These are phyloP conservation scores for Ophiostoma angusticollis DNA, from an alignment of 2,329 filamentous ascomycete genomes.

Conservation along the genomic window DNA sequence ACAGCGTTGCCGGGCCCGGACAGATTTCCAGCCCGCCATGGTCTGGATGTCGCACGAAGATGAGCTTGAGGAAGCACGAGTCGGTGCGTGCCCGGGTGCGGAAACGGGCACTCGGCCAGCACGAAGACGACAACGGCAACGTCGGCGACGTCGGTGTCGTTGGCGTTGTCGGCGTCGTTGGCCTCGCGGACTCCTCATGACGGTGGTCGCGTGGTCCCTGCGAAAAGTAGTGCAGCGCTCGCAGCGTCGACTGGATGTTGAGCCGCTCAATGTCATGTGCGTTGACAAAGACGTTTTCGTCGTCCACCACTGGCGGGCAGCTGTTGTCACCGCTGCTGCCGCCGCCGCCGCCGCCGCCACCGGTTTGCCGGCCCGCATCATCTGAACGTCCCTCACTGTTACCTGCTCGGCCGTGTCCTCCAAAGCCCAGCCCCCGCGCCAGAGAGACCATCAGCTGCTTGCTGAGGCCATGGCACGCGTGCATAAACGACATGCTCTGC, in stretches of 20 bases:
- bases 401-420: not conserved
- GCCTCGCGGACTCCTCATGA: no score
- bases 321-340: no score
- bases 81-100: slow-evolving; percentile 48
- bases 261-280: slow-evolving; percentile 36
- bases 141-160: slow-evolving; percentile 21
- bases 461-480: slow-evolving; percentile 35
- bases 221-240: slow-evolving; percentile 8
- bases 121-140: slow-evolving; percentile 28
- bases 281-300: slow-evolving; percentile 40
- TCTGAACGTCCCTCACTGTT: no score
- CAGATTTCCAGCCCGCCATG: slow-evolving; percentile 52
- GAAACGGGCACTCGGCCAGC: no score
- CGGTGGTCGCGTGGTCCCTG: no score
- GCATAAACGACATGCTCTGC: slow-evolving; percentile 38
- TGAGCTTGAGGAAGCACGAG: slow-evolving; percentile 47
- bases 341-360: no score
- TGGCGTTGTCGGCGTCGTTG: slow-evolving; percentile 22
- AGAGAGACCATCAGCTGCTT: slow-evolving; percentile 45
- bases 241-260: slow-evolving; percentile 40
- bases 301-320: no score
- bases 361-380: no score
- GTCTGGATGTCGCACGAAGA: slow-evolving; percentile 48
- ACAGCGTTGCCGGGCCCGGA: slow-evolving; percentile 45
- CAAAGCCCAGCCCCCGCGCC: slow-evolving; percentile 41